These are phyloP conservation scores for Pueraria montana DNA, from an alignment of 306 rosid genomes.

Conservation along the genomic window DNA sequence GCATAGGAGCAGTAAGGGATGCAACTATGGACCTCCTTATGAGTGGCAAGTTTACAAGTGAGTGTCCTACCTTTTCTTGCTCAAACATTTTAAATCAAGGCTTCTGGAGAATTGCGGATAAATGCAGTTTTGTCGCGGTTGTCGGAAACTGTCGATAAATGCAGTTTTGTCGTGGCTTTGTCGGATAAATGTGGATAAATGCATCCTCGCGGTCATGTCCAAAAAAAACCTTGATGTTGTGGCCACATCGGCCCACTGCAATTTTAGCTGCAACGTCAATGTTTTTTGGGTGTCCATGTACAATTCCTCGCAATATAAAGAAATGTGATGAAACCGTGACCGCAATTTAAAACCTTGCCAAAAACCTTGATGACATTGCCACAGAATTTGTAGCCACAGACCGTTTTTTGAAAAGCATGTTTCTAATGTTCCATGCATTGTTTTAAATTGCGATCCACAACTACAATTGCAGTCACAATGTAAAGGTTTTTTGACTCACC, in stretches of 20 bases:
- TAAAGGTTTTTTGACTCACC: too few relatives aligned
- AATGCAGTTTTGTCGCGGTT: too few relatives aligned
- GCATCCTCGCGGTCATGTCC: background rate
- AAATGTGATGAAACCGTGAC: background rate
- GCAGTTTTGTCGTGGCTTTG: too few relatives aligned
- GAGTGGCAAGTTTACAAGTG: conserved; percentile 98
- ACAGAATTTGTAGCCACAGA: background rate
- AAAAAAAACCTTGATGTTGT: background rate
- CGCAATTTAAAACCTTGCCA: background rate
- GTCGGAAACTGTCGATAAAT: too few relatives aligned
- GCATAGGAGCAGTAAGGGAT: conserved; percentile 93
- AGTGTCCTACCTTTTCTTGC: conserved; percentile 42
- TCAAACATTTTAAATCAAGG: background rate
- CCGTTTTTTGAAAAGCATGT: background rate
- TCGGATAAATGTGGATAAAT: too few relatives aligned
- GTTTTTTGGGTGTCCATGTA: background rate
- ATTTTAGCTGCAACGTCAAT: background rate
- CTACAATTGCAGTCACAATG: too few relatives aligned
- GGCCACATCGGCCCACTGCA: background rate
- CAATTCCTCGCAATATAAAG: too few relatives aligned
- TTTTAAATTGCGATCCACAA: too few relatives aligned
- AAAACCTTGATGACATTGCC: background rate
- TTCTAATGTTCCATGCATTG: too few relatives aligned
- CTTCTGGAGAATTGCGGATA: too few relatives aligned
- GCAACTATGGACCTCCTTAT: conserved; percentile 88